These are phyloP conservation scores for Mrakia gelida DNA, from an alignment of 768 basidiomycete species.

Conservation along the genomic window DNA sequence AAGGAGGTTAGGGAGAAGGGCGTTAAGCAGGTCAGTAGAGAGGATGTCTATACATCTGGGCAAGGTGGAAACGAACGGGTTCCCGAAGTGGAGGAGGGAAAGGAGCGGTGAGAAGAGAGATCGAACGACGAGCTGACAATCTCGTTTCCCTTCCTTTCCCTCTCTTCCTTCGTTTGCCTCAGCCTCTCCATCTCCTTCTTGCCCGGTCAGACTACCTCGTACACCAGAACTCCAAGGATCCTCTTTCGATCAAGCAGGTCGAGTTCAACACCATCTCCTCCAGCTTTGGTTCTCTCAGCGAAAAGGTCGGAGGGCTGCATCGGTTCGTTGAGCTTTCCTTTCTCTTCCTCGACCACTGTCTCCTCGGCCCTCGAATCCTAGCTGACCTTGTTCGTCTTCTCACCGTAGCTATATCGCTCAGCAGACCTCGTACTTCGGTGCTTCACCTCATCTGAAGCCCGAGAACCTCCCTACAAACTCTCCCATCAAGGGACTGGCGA, in stretches of 20 bases:
- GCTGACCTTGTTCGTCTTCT: background rate
- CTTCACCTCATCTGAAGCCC: conserved; percentile 42
- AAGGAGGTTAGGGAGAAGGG: conserved; percentile 65
- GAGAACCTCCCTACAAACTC: conserved; percentile 69
- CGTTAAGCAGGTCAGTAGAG: conserved; percentile 52
- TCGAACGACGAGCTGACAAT: background rate
- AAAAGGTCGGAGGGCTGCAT: conserved; percentile 63
- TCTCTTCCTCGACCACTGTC: background rate
- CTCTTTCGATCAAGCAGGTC: conserved; percentile 73
- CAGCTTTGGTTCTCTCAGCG: conserved; percentile 72
- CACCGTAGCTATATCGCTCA: conserved; percentile 59
- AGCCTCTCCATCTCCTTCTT: conserved; percentile 82
- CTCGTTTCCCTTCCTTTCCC: background rate
- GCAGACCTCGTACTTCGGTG: conserved; percentile 63
- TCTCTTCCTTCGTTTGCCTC: background rate
- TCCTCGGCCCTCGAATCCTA: background rate
- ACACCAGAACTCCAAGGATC: conserved; percentile 49
- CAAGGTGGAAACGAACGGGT: background rate
- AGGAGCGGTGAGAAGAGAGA: background rate
- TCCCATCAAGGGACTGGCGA: conserved; percentile 63
- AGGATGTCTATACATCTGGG: background rate
- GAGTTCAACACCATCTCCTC: conserved; percentile 97
- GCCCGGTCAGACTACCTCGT: conserved; percentile 94
- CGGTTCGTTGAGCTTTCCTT: conserved; percentile 51
- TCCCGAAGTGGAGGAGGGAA: background rate